Base-by-base conservation (phyloP, 1,284 basidiomycete genomes). In the Ceratobasidium sp. region DNA sequence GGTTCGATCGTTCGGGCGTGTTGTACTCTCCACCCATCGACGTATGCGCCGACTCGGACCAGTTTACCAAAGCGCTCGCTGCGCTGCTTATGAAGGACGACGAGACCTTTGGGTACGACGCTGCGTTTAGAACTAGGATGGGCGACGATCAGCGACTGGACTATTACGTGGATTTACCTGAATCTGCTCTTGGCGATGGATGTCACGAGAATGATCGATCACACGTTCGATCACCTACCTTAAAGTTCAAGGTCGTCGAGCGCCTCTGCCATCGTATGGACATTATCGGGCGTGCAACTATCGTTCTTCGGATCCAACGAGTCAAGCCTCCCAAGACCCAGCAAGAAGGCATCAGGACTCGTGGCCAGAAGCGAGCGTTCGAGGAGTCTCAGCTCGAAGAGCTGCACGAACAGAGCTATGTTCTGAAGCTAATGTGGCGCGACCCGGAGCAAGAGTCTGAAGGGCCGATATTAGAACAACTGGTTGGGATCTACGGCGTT, bases 351-450 rank as follows among this genome's bases (percentile, higher is more conserved):
- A 15, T 65, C 48, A 65, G 44, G 61, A 64, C 62, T 13, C 61
- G 54, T 15, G 57, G 57, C 23, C 57, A 66, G 42, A 73, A 61
- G 26, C 70, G 48, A 5, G 26, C 42, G 40, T 50, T 75, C 40
- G 71, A 65, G 42, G 50, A 75, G 44, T 48, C 46, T 66, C 64
- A 66, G 48, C 56, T 15, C 12, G 70, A 74, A 20, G 70, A 62
- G 20, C 38, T 75, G 1, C 33, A 38, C 28, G 61, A 65, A 2
- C 23, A 26, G 20, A 42, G 40, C 56, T 77, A 61, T 48, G 52
- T 77, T 7, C 28, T 77, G 10, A 77, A 77, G 46, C 44, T 77
- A 13, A 50, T 68, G 28, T 77, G 75, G 75, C 64, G 75, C 13
- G 64, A 68, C 44, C 52, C 75, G 28, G 12, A 9, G n/a, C 48